A percentile compares a stretch with the other conserved stretches of the same genome.
These are phyloP conservation scores for Fusarium cicatricum DNA, from an alignment of 2,329 filamentous ascomycete genomes.

Conservation along the genomic window DNA sequence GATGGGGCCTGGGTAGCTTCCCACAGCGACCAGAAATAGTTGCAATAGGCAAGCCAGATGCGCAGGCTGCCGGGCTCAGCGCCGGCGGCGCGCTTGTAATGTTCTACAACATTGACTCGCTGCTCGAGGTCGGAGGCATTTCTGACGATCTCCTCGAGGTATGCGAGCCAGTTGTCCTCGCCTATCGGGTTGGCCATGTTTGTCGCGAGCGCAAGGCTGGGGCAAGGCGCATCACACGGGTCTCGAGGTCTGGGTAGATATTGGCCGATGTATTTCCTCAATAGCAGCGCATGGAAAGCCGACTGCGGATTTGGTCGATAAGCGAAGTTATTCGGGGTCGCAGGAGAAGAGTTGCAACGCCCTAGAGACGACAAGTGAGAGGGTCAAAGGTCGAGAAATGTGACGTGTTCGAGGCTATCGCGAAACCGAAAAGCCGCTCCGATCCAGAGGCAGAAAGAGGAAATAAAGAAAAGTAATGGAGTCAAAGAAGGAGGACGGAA, in stretches of 20 bases:
- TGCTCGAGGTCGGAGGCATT: conserved; percentile 69
- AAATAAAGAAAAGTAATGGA: not conserved
- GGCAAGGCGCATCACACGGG: conserved; percentile 39
- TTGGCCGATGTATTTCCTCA: conserved; percentile 11
- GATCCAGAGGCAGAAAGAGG: conserved; percentile 4
- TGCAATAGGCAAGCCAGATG: conserved; percentile 80
- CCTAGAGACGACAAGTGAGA: not conserved
- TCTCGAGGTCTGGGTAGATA: conserved; percentile 1
- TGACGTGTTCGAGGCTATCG: conserved; percentile 31
- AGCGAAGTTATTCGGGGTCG: not conserved
- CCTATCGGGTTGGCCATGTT: conserved; percentile 69
- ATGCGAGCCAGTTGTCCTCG: conserved; percentile 80
- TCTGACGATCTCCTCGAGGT: conserved; percentile 75
- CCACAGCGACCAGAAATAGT: conserved; percentile 79
- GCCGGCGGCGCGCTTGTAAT: conserved; percentile 73
- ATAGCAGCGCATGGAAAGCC: conserved; percentile 20
- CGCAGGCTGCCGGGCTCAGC: conserved; percentile 78
- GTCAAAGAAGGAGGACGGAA: conserved; percentile 1
- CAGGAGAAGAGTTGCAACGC: not conserved
- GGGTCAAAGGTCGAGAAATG: conserved; percentile 17
- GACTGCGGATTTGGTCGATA: not conserved
- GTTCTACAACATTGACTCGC: conserved; percentile 74
- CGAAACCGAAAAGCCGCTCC: conserved; percentile 11
- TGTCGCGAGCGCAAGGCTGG: conserved; percentile 27
- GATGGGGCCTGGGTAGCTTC: conserved; percentile 66